phyloP scores from a whole-genome alignment of 2,329 filamentous ascomycete genomes.

The Epichloe bromicola region DNA sequence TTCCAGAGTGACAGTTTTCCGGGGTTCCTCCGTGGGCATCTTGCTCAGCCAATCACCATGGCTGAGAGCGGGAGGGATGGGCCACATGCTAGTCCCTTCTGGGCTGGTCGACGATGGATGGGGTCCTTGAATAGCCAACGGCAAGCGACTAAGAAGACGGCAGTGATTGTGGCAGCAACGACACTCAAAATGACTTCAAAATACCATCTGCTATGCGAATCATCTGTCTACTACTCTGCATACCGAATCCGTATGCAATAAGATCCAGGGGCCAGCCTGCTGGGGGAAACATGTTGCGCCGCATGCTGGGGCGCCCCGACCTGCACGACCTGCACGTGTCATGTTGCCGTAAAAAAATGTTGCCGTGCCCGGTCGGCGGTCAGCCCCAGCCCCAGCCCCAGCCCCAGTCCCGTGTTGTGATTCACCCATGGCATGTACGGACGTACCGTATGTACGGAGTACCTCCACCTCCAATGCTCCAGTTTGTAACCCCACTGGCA shows the following conservation, averaged over 20 bases:
- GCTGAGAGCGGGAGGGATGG: background rate
- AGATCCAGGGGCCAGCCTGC: too few relatives aligned
- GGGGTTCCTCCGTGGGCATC: background rate
- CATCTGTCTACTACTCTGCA: too few relatives aligned
- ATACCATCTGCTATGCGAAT: too few relatives aligned
- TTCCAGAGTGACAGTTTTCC: background rate
- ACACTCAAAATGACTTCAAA: too few relatives aligned
- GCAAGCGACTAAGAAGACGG: too few relatives aligned
- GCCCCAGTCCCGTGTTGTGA: too few relatives aligned
- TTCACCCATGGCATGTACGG: background rate
- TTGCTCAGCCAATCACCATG: background rate
- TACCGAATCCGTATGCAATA: background rate
- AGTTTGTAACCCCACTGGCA: background rate
- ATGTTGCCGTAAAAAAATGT: background rate
- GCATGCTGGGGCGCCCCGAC: too few relatives aligned
- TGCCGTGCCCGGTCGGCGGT: background rate
- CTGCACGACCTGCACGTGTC: slow-evolving; percentile 1
- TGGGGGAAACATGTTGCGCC: too few relatives aligned
- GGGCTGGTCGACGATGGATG: background rate
- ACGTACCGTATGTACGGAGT: background rate
- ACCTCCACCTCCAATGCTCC: background rate
- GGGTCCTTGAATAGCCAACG: background rate
- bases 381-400: too few relatives aligned
- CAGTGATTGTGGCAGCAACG: too few relatives aligned
- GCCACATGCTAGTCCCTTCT: background rate